phyloP scores from a whole-genome alignment of 768 basidiomycete genomes.

The Collybia sordida region DNA sequence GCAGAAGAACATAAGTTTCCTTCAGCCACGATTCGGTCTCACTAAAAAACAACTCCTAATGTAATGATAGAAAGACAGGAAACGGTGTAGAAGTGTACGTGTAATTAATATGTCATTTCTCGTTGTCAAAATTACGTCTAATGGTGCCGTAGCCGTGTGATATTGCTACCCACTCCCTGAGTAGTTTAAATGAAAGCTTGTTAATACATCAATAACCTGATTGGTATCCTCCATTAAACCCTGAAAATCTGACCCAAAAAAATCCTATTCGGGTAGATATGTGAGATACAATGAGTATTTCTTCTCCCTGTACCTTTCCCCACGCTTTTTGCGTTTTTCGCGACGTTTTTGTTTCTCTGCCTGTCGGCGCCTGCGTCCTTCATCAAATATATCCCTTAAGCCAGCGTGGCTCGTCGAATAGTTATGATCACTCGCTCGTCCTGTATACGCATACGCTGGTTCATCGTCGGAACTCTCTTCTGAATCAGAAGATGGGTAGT shows the following conservation, averaged over 20 bases:
- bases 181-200: too few species aligned
- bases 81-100: too few species aligned
- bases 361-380: conserved; percentile 52
- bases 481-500: conserved; percentile 39
- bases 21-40: too few species aligned
- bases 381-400: conserved; percentile 45
- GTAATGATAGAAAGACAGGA: too few species aligned
- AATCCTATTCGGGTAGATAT: conserved; percentile 38
- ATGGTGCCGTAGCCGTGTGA: too few species aligned
- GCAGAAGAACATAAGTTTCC: too few species aligned
- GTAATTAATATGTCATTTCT: too few species aligned
- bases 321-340: conserved; percentile 63
- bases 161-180: too few species aligned
- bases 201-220: conserved; percentile 4
- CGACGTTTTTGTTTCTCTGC: conserved; percentile 60
- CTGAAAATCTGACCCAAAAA: conserved; percentile 14
- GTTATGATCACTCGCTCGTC: conserved; percentile 36
- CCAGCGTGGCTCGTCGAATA: conserved; percentile 34
- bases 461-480: conserved; percentile 40
- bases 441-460: conserved; percentile 33
- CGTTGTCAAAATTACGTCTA: too few species aligned
- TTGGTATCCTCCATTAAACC: conserved; percentile 4
- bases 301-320: conserved; percentile 59
- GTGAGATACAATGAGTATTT: conserved; percentile 64
- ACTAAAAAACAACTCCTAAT: too few species aligned